These are phyloP conservation scores for Vanderwaltozyma polyspora DNA, from an alignment of 805 yeast genomes.

Conservation along the genomic window DNA sequence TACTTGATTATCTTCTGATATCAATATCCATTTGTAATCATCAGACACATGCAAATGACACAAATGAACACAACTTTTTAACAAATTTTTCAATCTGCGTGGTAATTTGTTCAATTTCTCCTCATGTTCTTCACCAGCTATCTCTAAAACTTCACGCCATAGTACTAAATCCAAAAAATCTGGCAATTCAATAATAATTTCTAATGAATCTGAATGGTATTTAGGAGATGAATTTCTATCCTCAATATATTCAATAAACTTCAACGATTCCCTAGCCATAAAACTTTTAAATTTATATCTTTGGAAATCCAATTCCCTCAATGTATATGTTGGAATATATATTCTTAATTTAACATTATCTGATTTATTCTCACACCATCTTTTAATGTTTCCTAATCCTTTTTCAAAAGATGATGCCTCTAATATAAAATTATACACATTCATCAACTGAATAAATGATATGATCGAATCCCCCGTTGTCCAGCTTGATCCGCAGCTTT, in stretches of 20 bases:
- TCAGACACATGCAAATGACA: conserved; percentile 31
- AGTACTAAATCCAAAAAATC: conserved; percentile 23
- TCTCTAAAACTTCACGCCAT: conserved; percentile 16
- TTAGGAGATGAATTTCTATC: not conserved
- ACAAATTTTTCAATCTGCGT: conserved; percentile 38
- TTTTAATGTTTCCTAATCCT: conserved; percentile 56
- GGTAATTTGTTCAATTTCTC: conserved; percentile 32
- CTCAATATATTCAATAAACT: conserved; percentile 41
- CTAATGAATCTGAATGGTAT: conserved; percentile 3
- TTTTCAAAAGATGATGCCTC: conserved; percentile 61
- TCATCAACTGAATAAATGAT: conserved; percentile 5
- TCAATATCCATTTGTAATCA: conserved; percentile 40
- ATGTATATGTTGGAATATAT: conserved; percentile 42
- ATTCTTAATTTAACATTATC: conserved; percentile 28
- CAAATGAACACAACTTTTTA: conserved; percentile 50
- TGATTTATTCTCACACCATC: conserved; percentile 38
- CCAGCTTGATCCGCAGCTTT: too few relatives aligned
- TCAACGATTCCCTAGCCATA: conserved; percentile 56
- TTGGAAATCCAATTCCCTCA: conserved; percentile 49
- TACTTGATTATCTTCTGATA: conserved; percentile 49
- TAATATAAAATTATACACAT: conserved; percentile 35
- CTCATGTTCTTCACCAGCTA: conserved; percentile 3
- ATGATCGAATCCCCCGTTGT: too few relatives aligned
- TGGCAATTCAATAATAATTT: conserved; percentile 38
- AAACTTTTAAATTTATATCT: conserved; percentile 45